phyloP scores from a whole-genome alignment of 306 rosid species.

The Datisca glomerata region DNA sequence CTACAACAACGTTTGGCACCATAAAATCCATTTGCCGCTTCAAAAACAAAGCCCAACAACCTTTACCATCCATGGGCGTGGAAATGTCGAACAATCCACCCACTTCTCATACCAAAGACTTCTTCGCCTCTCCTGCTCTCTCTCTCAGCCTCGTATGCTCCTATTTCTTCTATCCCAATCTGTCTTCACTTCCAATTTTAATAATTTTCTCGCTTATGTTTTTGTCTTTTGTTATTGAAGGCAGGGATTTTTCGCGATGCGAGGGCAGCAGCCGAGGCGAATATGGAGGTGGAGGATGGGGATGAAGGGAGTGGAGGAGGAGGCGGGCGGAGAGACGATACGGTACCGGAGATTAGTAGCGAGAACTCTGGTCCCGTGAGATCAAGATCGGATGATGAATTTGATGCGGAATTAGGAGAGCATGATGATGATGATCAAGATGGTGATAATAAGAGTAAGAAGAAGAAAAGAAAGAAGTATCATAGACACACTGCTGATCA shows the following conservation, averaged over 20 bases:
- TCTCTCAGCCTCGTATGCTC: constrained; percentile 76
- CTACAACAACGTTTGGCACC: not conserved
- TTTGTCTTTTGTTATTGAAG: constrained; percentile 16
- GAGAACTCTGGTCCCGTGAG: constrained; percentile 71
- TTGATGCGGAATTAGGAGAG: constrained; percentile 56
- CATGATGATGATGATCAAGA: constrained; percentile 38
- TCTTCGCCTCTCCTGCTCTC: constrained; percentile 85
- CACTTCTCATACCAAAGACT: constrained; percentile 72
- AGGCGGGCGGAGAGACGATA: constrained; percentile 40
- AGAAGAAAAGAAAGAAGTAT: constrained; percentile 86
- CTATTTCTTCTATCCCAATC: not conserved
- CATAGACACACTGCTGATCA: constrained; percentile 87
- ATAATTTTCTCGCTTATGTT: not conserved
- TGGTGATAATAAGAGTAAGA: constrained; percentile 30
- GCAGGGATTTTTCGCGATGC: constrained; percentile 90
- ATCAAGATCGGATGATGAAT: constrained; percentile 85
- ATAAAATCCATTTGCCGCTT: constrained; percentile 5
- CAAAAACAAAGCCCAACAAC: not conserved
- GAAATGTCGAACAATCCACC: constrained; percentile 90
- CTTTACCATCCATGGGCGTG: constrained; percentile 43
- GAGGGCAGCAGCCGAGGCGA: constrained; percentile 15
- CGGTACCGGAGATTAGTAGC: constrained; percentile 58
- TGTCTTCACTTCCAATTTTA: not conserved
- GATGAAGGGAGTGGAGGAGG: constrained; percentile 73
- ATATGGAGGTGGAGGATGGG: constrained; percentile 68